Conservation (phyloP, 257 asterid species). For the Phtheirospermum japonicum region DNA sequence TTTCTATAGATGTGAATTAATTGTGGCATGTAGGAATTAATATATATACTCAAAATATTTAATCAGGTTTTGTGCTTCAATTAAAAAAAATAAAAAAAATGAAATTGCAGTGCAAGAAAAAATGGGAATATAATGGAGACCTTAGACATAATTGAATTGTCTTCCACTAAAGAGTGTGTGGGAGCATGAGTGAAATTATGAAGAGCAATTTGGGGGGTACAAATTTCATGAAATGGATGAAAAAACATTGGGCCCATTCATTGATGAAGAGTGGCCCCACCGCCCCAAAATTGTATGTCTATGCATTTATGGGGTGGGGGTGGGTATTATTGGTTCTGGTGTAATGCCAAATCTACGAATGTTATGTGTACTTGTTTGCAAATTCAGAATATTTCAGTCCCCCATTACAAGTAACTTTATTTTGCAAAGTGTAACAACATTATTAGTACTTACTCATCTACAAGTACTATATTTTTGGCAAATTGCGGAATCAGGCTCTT, state of each 20-base stretch:
- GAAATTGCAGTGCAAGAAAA: no score
- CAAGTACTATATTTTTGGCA: no score
- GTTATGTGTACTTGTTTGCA: constrained; percentile 26
- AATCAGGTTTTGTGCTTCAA: no score
- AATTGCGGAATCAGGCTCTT: no score
- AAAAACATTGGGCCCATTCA: constrained; percentile 33
- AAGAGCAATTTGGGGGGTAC: constrained; percentile 27
- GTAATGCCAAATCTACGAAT: constrained; percentile 28
- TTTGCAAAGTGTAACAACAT: no score
- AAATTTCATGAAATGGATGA: constrained; percentile 23
- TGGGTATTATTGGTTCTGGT: no score
- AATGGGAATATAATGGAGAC: constrained; percentile 25
- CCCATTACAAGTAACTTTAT: neutral
- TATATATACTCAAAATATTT: no score
- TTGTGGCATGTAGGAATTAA: no score
- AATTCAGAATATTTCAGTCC: constrained; percentile 11
- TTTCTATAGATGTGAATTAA: neutral
- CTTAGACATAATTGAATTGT: constrained; percentile 32
- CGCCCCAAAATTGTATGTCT: constrained; percentile 19
- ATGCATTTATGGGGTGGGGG: constrained; percentile 29
- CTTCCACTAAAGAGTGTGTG: constrained; percentile 27
- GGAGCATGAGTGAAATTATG: constrained; percentile 36
- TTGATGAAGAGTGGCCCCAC: constrained; percentile 30
- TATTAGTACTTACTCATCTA: no score
- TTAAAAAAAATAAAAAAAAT: no score